Base-by-base conservation (phyloP, 2,329 filamentous ascomycete species). In the Colletotrichum tofieldiae region DNA sequence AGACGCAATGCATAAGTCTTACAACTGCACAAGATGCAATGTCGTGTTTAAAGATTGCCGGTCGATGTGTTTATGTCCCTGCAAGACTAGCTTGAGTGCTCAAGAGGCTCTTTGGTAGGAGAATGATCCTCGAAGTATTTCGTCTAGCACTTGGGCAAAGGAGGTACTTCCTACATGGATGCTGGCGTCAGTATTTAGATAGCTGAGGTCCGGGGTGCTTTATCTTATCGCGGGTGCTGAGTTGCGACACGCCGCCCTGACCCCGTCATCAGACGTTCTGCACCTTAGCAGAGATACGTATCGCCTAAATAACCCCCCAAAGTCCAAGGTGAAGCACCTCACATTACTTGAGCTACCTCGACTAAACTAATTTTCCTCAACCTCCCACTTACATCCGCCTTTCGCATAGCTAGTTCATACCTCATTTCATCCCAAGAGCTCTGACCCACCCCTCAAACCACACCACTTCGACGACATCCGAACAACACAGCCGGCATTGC, bases 251-350 rank as follows among this genome's bases (percentile, higher is more conserved):
- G 37, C 60, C 35, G n/a, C 35, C 32, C n/a, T 51, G 32, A 41
- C 16, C 35, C 35, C 35, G 32, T 47, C 18, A 23, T 23, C 41
- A 20, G 29, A 32, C 5, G n/a, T 37, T 49, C 29, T 35, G 11
- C 32, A n/a, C 32, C 58, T 43, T 37, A 37, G 43, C n/a, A 43
- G n/a, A 39, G 43, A n/a, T 26, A 51, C 43, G 43, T 62, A 51
- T 29, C 8, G 59, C 45, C 14, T 39, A 26, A 49, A 20, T 18
- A 26, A 7, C 45, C 32, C 45, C 32, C 45, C 23, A 20, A 37
- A 49, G 32, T 41, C 61, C n/a, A 52, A 54, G 23, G 41, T 43
- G 35, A 64, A 54, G 47, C 35, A 52, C 35, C 35, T 43, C 49
- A 63, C 26, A 29, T 37, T 23, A 62, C 20, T 54, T 12, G 37